A percentile compares a stretch with the other conserved stretches of the same genome.
Evolutionary conservation across 805 yeast genomes (phyloP).

Genomic region (Yamadazyma phyllophila): DNA sequence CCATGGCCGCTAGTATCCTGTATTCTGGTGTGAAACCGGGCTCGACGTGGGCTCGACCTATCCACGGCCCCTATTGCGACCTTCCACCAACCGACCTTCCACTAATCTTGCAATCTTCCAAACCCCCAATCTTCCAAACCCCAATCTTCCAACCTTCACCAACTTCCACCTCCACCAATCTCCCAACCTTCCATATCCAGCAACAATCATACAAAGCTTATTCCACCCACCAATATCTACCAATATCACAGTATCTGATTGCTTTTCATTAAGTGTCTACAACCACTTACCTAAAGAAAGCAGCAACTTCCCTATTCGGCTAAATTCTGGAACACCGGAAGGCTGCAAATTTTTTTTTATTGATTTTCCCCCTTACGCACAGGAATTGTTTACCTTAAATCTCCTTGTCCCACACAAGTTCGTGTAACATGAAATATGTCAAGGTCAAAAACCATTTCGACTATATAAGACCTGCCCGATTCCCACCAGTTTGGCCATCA

Average conservation of each 20-base stretch:
- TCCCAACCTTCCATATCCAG: no score
- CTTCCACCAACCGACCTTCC: no score
- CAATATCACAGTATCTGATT: neutral
- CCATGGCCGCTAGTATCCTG: neutral
- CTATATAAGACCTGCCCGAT: slow-evolving; percentile 1
- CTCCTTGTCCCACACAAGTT: neutral
- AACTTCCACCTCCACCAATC: no score
- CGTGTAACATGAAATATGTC: slow-evolving; percentile 9
- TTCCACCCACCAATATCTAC: no score
- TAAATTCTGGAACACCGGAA: slow-evolving; percentile 8
- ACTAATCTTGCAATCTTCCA: no score
- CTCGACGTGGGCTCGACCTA: no score
- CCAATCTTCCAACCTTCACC: neutral
- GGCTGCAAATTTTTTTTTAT: slow-evolving; percentile 8
- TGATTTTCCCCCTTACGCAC: neutral
- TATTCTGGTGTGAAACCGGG: no score
- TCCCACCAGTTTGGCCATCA: neutral
- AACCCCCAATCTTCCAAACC: neutral
- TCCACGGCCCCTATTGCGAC: no score
- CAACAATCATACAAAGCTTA: no score
- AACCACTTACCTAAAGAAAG: neutral
- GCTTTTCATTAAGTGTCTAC: neutral
- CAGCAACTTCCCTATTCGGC: slow-evolving; percentile 5
- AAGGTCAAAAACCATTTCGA: neutral
- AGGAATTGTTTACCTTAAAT: neutral